Conservation (phyloP, 345 rosid species). For the Salix udensis region DNA sequence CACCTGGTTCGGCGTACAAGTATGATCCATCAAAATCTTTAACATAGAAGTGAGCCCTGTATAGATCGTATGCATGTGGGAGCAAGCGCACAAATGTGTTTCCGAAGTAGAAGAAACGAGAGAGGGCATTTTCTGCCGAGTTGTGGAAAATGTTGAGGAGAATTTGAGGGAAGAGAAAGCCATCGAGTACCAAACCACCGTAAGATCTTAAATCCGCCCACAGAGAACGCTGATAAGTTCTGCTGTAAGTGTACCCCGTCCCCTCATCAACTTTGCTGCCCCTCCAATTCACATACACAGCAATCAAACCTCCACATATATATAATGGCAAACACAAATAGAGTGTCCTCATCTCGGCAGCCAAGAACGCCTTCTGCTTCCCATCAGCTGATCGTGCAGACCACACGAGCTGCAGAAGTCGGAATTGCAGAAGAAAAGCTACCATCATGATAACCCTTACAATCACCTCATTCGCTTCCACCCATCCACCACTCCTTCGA, state of each 20-base stretch:
- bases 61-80: slow-evolving; percentile 26
- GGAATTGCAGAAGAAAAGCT: slow-evolving; percentile 20
- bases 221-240: background rate
- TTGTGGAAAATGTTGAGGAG: slow-evolving; percentile 26
- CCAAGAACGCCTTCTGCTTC: slow-evolving; percentile 18
- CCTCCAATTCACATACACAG: slow-evolving; percentile 15
- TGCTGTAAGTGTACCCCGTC: background rate
- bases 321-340: slow-evolving; percentile 14
- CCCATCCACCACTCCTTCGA: background rate
- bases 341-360: slow-evolving; percentile 24
- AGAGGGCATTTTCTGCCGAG: slow-evolving; percentile 12
- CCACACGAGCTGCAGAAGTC: slow-evolving; percentile 24
- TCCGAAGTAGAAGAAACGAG: slow-evolving; percentile 22
- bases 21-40: slow-evolving; percentile 24
- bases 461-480: slow-evolving; percentile 23
- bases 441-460: slow-evolving; percentile 21
- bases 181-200: slow-evolving; percentile 24
- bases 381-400: slow-evolving; percentile 7
- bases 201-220: slow-evolving; percentile 21
- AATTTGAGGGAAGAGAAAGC: slow-evolving; percentile 31
- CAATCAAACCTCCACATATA: slow-evolving; percentile 11
- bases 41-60: slow-evolving; percentile 5
- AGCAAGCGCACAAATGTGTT: slow-evolving; percentile 18
- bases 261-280: background rate
- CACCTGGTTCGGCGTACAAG: slow-evolving; percentile 37